phyloP scores from a whole-genome alignment of 2,329 filamentous ascomycete genomes.

The Ceratocystis diversiconidia region DNA sequence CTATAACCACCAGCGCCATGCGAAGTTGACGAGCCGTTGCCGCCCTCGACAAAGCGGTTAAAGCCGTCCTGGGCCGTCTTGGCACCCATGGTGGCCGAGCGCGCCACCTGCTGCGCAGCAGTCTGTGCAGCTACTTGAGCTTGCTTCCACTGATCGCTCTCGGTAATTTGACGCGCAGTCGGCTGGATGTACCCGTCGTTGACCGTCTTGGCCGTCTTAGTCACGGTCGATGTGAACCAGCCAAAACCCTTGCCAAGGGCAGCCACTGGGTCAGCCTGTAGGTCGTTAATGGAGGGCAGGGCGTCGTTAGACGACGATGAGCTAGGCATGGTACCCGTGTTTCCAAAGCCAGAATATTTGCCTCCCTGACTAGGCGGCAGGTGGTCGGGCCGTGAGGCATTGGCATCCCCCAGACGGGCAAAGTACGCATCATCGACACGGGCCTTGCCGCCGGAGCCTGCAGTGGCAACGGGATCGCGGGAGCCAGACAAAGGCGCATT shows the following conservation, averaged over 20 bases:
- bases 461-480: conserved; percentile 10
- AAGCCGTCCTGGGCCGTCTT: conserved; percentile 66
- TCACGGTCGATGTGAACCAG: conserved; percentile 80
- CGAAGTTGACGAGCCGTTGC: conserved; percentile 27
- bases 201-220: conserved; percentile 79
- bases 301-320: conserved; percentile 26
- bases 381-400: conserved; percentile 58
- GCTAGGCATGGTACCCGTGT: conserved; percentile 59
- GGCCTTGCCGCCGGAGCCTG: conserved; percentile 31
- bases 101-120: conserved; percentile 50
- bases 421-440: conserved; percentile 81
- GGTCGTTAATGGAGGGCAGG: conserved; percentile 64
- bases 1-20: conserved; percentile 22
- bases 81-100: conserved; percentile 53
- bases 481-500: conserved; percentile 22
- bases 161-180: conserved; percentile 62
- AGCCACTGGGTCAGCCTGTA: conserved; percentile 80
- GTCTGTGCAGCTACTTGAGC: conserved; percentile 31
- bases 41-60: conserved; percentile 75
- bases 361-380: conserved; percentile 81
- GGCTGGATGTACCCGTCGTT: conserved; percentile 89
- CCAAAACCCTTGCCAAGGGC: conserved; percentile 86
- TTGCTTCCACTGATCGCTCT: conserved; percentile 61
- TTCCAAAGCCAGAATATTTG: conserved; percentile 85
- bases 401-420: conserved; percentile 67